Conservation (phyloP, 768 basidiomycete genomes). For the Tricholomella constricta region DNA sequence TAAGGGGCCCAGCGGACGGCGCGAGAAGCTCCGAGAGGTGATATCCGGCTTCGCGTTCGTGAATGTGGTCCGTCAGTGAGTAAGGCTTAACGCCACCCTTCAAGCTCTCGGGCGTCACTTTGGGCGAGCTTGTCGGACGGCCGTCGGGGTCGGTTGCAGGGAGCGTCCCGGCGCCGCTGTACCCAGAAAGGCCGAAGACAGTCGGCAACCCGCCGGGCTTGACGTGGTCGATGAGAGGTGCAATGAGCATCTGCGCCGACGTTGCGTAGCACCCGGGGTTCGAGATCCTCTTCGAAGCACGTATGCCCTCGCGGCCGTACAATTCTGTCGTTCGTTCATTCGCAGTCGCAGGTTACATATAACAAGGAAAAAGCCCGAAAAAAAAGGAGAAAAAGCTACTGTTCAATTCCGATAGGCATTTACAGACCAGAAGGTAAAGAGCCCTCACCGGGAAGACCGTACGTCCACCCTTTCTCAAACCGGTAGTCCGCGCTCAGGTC, state of each 20-base stretch:
- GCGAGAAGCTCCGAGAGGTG: slow-evolving; percentile 73
- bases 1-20: slow-evolving; percentile 34
- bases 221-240: slow-evolving; percentile 80
- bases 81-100: slow-evolving; percentile 81
- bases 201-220: slow-evolving; percentile 67
- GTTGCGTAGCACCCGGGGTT: slow-evolving; percentile 99
- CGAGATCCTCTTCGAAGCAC: slow-evolving; percentile 80
- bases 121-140: slow-evolving; percentile 74
- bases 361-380: no score
- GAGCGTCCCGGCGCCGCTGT: slow-evolving; percentile 93
- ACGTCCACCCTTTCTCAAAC: slow-evolving; percentile 95
- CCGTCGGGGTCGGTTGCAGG: slow-evolving; percentile 68
- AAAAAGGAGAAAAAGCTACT: slow-evolving; percentile 33
- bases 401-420: slow-evolving; percentile 23
- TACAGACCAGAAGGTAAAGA: slow-evolving; percentile 39
- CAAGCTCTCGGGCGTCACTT: slow-evolving; percentile 77
- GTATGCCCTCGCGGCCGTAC: slow-evolving; percentile 73
- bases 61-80: slow-evolving; percentile 94
- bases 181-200: slow-evolving; percentile 92
- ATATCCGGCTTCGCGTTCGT: slow-evolving; percentile 91
- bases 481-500: slow-evolving; percentile 95
- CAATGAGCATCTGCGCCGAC: slow-evolving; percentile 87
- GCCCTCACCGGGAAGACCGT: slow-evolving; percentile 96
- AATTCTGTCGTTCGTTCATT: slow-evolving; percentile 60
- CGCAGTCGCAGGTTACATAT: slow-evolving; percentile 11